These are phyloP conservation scores for Suhomyces sp. DNA, from an alignment of 805 yeast genomes.

Conservation along the genomic window DNA sequence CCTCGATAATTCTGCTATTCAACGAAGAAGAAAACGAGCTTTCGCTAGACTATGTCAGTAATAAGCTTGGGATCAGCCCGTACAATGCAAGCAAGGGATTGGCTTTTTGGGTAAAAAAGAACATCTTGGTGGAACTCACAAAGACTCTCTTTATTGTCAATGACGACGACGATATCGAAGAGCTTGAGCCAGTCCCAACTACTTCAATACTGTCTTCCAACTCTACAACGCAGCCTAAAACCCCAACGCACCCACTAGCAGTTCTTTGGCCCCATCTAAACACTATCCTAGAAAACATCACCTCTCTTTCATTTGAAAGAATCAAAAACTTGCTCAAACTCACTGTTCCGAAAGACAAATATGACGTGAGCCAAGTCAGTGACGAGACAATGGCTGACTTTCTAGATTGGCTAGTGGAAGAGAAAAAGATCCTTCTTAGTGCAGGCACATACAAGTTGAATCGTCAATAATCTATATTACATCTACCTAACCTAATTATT, in stretches of 20 bases:
- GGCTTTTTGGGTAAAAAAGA: slow-evolving; percentile 63
- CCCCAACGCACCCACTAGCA: neutral
- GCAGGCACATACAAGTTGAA: slow-evolving; percentile 34
- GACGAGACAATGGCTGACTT: slow-evolving; percentile 43
- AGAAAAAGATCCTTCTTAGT: slow-evolving; percentile 34
- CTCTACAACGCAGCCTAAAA: neutral
- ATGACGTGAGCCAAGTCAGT: slow-evolving; percentile 32
- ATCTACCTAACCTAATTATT: neutral
- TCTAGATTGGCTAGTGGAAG: slow-evolving; percentile 42
- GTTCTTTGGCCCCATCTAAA: slow-evolving; percentile 45
- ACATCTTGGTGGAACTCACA: slow-evolving; percentile 45
- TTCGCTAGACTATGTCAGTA: slow-evolving; percentile 30
- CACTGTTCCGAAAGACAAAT: slow-evolving; percentile 52
- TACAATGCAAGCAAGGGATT: slow-evolving; percentile 35
- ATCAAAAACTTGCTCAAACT: slow-evolving; percentile 53
- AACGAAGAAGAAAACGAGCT: slow-evolving; percentile 30
- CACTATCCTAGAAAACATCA: slow-evolving; percentile 58
- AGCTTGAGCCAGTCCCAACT: neutral
- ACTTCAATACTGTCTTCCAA: neutral
- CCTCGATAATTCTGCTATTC: slow-evolving; percentile 57
- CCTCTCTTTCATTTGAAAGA: slow-evolving; percentile 44
- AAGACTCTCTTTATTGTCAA: slow-evolving; percentile 34
- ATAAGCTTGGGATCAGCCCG: slow-evolving; percentile 41
- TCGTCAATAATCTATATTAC: slow-evolving; percentile 4
- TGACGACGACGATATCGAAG: slow-evolving; percentile 26